A percentile compares a stretch with the other conserved stretches of the same genome.
phyloP scores from a whole-genome alignment of 2,329 filamentous ascomycete genomes.

The Aspergillus transmontanensis region DNA sequence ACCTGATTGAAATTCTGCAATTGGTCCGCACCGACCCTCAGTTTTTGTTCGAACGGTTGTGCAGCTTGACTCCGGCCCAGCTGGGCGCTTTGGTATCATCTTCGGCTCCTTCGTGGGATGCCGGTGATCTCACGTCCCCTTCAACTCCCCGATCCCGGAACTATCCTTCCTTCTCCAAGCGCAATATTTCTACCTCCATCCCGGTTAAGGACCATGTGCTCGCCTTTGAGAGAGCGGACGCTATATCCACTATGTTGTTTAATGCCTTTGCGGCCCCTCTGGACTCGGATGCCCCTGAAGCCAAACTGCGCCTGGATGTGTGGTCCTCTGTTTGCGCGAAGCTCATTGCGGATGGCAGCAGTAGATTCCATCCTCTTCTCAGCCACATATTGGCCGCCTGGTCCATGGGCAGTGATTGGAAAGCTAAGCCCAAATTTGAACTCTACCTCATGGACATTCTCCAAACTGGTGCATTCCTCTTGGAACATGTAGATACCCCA shows the following conservation, averaged over 20 bases:
- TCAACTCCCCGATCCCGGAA: constrained; percentile 60
- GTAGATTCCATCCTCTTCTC: constrained; percentile 76
- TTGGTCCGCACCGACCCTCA: constrained; percentile 83
- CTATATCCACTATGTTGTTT: constrained; percentile 80
- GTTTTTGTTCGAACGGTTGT: constrained; percentile 82
- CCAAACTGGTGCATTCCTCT: constrained; percentile 85
- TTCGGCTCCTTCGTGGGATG: constrained; percentile 77
- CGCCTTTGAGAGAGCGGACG: constrained; percentile 86
- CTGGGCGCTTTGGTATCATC: constrained; percentile 75
- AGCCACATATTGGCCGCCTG: constrained; percentile 85
- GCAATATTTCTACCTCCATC: constrained; percentile 50
- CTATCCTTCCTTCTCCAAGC: constrained; percentile 52
- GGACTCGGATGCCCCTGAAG: constrained; percentile 78
- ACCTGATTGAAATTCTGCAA: constrained; percentile 76
- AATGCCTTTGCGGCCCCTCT: constrained; percentile 87
- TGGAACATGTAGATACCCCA: constrained; percentile 82
- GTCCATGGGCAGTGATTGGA: constrained; percentile 85
- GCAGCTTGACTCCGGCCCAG: constrained; percentile 73
- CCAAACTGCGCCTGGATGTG: constrained; percentile 75
- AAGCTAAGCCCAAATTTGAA: constrained; percentile 84
- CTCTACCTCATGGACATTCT: constrained; percentile 94
- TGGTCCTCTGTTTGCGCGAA: constrained; percentile 88
- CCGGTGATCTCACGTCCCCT: constrained; percentile 81
- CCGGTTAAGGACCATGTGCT: constrained; percentile 79
- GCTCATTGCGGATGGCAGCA: constrained; percentile 75